A percentile compares a stretch with the other conserved stretches of the same genome.
Evolutionary conservation across 768 basidiomycete species (phyloP).

Genomic region (Lactifluus hygrophoroides): DNA sequence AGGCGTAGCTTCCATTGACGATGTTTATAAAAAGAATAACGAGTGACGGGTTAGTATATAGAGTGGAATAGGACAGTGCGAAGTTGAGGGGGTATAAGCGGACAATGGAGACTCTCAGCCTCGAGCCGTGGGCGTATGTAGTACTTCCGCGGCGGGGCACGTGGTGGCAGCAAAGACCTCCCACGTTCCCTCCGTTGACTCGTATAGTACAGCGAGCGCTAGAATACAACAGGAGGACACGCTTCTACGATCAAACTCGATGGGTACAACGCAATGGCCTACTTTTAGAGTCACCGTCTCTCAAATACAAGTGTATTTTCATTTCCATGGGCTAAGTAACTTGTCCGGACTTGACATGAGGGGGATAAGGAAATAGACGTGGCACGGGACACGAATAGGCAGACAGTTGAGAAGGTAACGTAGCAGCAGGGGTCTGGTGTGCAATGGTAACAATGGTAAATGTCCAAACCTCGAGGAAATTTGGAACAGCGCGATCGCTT

Average conservation of each 20-base stretch:
- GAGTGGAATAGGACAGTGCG: background rate
- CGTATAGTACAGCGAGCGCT: no score
- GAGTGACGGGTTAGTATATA: background rate
- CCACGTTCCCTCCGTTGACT: background rate
- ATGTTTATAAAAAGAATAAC: slow-evolving; percentile 7
- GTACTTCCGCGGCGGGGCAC: background rate
- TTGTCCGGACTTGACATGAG: no score
- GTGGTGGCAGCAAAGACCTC: background rate
- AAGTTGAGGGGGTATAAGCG: background rate
- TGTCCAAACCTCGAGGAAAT: no score
- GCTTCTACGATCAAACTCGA: background rate
- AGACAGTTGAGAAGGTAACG: no score
- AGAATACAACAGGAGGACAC: background rate
- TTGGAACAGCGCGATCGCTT: background rate
- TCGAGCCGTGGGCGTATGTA: background rate
- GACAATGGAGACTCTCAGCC: background rate
- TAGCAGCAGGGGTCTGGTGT: no score
- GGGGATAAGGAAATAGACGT: no score
- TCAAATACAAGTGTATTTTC: no score
- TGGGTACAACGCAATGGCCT: no score
- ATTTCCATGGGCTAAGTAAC: no score
- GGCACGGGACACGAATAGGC: no score
- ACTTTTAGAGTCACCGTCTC: no score
- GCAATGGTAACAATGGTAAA: no score
- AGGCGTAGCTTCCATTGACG: slow-evolving; percentile 11